Conservation (phyloP, 116 monocot genomes). For the Dioscorea cayenensis region DNA sequence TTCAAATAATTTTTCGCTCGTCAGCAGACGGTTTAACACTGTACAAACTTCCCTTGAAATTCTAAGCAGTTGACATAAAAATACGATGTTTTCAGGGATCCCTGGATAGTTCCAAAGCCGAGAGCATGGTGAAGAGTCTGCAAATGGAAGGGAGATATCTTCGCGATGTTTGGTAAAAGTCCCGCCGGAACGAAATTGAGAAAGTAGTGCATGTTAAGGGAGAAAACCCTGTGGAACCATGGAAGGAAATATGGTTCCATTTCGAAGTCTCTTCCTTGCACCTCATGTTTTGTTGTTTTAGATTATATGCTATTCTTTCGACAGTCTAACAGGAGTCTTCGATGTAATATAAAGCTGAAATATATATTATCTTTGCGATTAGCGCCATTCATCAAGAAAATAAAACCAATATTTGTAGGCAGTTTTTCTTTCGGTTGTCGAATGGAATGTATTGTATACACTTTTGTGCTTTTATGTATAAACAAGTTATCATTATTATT, state of each 20-base stretch:
- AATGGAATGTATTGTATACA: no score
- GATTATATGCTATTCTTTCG: neutral
- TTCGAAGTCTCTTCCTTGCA: neutral
- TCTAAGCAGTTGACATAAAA: neutral
- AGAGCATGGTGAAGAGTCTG: conserved; percentile 69
- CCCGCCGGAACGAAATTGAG: no score
- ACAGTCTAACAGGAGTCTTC: neutral
- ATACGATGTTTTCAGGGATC: conserved; percentile 41
- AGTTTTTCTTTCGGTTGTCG: no score
- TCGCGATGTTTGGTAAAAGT: conserved; percentile 69
- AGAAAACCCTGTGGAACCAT: neutral
- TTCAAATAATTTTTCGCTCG: no score
- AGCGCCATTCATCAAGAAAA: neutral
- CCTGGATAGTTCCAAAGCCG: conserved; percentile 62
- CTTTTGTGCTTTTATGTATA: no score
- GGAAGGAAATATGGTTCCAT: neutral
- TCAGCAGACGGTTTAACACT: neutral
- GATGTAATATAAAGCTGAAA: neutral
- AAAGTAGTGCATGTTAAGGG: no score
- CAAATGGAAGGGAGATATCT: conserved; percentile 84
- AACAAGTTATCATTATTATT: no score
- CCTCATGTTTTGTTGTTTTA: neutral
- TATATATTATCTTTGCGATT: neutral
- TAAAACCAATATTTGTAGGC: neutral
- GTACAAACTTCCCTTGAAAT: neutral